Percentiles rank a stretch among this genome's conserved stretches.
Evolutionary conservation across 2,329 filamentous ascomycete species (phyloP).

Genomic region (Epichloe scottii): DNA sequence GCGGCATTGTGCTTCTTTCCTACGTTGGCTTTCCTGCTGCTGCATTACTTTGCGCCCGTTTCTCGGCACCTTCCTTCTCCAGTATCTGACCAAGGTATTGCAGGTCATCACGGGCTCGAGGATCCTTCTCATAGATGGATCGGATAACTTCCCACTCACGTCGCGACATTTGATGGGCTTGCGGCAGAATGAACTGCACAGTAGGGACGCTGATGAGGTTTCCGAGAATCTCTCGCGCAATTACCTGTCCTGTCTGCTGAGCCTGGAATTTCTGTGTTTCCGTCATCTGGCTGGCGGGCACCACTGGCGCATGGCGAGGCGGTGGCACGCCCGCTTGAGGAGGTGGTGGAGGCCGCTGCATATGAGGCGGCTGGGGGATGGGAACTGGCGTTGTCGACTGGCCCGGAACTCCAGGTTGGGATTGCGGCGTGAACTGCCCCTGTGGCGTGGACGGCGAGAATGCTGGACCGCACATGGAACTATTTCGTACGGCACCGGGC

Average conservation of each 20-base stretch:
- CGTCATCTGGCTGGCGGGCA: conserved; percentile 11
- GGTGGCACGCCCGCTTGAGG: conserved; percentile 4
- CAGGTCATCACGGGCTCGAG: conserved; percentile 50
- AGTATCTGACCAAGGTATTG: conserved; percentile 42
- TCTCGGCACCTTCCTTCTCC: conserved; percentile 31
- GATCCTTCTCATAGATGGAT: conserved; percentile 53
- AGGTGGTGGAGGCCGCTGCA: conserved; percentile 7
- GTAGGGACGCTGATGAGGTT: conserved; percentile 49
- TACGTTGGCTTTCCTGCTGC: conserved; percentile 3
- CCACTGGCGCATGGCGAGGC: not conserved
- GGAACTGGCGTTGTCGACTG: conserved; percentile 24
- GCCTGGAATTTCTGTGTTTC: conserved; percentile 27
- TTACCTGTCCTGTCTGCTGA: conserved; percentile 39
- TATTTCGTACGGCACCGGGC: conserved; percentile 27
- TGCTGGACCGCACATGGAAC: conserved; percentile 35
- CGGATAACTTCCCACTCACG: conserved; percentile 64
- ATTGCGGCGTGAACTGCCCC: conserved; percentile 19
- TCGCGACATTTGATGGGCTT: conserved; percentile 55
- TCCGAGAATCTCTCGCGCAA: conserved; percentile 53
- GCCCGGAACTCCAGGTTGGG: conserved; percentile 16
- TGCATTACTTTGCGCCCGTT: conserved; percentile 7
- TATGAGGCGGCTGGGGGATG: conserved; percentile 22
- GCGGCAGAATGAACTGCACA: conserved; percentile 55
- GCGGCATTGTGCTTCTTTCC: not conserved
- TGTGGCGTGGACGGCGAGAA: conserved; percentile 43